Base-by-base conservation (phyloP, 2,329 filamentous ascomycete genomes). In the Talaromyces sp. region DNA sequence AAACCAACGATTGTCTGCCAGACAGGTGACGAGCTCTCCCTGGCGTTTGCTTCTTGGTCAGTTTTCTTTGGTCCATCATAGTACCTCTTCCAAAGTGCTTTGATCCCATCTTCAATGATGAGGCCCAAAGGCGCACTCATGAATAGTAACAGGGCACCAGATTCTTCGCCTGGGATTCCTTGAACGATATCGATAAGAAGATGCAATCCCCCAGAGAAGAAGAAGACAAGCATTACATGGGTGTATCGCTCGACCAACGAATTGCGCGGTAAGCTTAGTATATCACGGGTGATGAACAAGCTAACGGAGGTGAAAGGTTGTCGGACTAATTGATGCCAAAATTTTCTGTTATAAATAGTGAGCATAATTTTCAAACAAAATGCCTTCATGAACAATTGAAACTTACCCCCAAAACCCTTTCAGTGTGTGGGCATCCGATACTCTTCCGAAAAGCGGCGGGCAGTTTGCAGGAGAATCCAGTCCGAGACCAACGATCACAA, bases 401-500 rank as follows among this genome's bases (percentile, higher is more conserved):
- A 61, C 65, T 55, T 41, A 68, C 66, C 66, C 63, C 66, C 66
- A 70, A 27, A 61, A 66, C 4, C 60, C 55, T 11, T 65, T 59
- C 14, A 69, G 7, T 4, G 65, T 66, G 37, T 63, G 65, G 8
- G 59, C 52, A 50, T 69, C 60, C 35, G 47, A 54, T 29, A 61
- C 58, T 16, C 57, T 56, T 9, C 60, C 65, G 42, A 66, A 67
- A 7, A 59, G 22, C 4, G 66, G 66, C 1, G 60, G 63, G 45
- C 64, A 68, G 7, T 64, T 56, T 3, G 24, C 42, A 3, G 64
- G 55, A 1, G 45, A 39, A 5, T 57, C 48, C 5, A 60, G 33
- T 0, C 57, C 58, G 0, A 60, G 6, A 3, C 53, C 56, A 2
- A 67, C 65, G 36, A 43, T 49, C 0, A 69, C 2, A 16, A 66